These are phyloP conservation scores for Tetrapyrgos nigripes DNA, from an alignment of 1,284 basidiomycete species.

Conservation along the genomic window DNA sequence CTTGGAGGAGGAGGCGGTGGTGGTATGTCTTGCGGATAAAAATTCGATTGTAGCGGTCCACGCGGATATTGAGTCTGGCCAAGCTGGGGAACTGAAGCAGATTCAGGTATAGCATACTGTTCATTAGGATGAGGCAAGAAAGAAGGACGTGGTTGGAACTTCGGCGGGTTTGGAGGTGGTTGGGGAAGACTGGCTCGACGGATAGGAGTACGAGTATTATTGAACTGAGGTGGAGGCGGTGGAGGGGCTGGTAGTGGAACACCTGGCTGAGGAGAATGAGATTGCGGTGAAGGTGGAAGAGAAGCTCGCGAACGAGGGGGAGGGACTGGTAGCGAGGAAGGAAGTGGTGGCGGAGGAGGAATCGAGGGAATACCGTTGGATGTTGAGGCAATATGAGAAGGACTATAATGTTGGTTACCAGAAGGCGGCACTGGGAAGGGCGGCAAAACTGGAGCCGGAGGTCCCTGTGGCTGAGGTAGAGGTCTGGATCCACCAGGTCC, in stretches of 20 bases:
- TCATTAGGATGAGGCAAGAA: conserved; percentile 34
- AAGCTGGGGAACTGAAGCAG: not conserved
- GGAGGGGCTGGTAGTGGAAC: conserved; percentile 19
- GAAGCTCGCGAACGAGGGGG: conserved; percentile 21
- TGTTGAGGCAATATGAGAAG: conserved; percentile 5
- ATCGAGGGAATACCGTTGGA: conserved; percentile 6
- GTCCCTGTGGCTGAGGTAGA: conserved; percentile 15
- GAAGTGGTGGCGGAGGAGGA: conserved; percentile 17
- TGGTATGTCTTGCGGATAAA: conserved; percentile 28
- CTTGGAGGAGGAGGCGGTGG: conserved; percentile 29
- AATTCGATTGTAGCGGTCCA: conserved; percentile 32
- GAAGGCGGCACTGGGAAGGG: conserved; percentile 7
- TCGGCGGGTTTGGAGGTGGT: conserved; percentile 32
- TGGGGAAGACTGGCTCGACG: conserved; percentile 45
- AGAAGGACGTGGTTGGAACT: conserved; percentile 33
- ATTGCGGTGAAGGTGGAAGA: conserved; percentile 27
- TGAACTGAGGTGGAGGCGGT: conserved; percentile 26
- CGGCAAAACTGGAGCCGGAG: conserved; percentile 1
- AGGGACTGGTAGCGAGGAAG: not conserved
- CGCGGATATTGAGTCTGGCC: conserved; percentile 9
- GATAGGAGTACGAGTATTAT: conserved; percentile 27
- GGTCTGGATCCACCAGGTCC: conserved; percentile 17
- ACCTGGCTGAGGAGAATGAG: conserved; percentile 11
- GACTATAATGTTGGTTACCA: conserved; percentile 13
- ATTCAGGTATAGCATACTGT: not conserved